Conservation (phyloP, 2,329 filamentous ascomycete species). For the Claviceps africana region DNA sequence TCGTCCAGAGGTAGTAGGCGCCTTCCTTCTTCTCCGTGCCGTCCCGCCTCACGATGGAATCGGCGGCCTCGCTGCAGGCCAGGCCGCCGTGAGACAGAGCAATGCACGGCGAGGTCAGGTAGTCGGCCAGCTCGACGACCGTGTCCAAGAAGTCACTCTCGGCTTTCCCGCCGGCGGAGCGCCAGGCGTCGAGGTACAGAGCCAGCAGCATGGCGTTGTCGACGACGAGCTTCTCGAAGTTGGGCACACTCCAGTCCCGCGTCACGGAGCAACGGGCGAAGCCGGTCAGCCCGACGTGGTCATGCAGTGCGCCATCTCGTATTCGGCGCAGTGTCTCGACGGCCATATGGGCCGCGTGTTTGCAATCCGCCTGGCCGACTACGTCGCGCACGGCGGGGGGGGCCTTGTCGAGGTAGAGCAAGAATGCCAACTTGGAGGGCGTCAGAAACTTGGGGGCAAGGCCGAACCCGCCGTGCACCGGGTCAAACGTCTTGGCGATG, state of each 20-base stretch:
- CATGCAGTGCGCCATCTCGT: conserved; percentile 37
- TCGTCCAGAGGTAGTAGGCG: conserved; percentile 88
- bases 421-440: conserved; percentile 68
- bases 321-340: conserved; percentile 69
- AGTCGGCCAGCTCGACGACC: conserved; percentile 73
- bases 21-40: conserved; percentile 79
- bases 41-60: conserved; percentile 60
- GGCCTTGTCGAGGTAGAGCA: conserved; percentile 61
- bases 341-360: conserved; percentile 63
- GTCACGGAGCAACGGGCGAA: conserved; percentile 75
- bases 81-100: conserved; percentile 59
- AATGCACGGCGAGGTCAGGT: conserved; percentile 58
- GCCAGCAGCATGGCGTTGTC: conserved; percentile 80
- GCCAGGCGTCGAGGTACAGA: conserved; percentile 77
- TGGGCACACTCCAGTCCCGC: conserved; percentile 80
- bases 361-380: conserved; percentile 70
- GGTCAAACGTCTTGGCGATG: conserved; percentile 69
- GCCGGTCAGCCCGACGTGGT: conserved; percentile 37
- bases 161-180: conserved; percentile 34
- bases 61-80: conserved; percentile 78
- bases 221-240: conserved; percentile 94
- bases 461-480: conserved; percentile 66
- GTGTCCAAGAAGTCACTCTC: conserved; percentile 62
- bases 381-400: conserved; percentile 65
- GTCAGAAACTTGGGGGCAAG: conserved; percentile 79